These are phyloP conservation scores for Diaporthe vexans DNA, from an alignment of 2,329 filamentous ascomycete species.

Conservation along the genomic window DNA sequence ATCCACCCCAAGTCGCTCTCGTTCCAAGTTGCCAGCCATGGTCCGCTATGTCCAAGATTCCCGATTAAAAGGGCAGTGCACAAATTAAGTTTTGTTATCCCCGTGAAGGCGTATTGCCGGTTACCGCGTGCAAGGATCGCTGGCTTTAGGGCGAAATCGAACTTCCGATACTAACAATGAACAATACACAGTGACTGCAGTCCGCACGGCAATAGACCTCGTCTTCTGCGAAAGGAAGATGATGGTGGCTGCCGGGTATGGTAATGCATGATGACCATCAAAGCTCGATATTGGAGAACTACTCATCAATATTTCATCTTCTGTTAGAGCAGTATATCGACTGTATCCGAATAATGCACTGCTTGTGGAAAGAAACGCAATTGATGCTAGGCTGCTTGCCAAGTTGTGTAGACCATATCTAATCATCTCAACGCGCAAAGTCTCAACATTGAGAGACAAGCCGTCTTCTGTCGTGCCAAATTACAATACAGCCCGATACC, in stretches of 20 bases:
- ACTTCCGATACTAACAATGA: not conserved
- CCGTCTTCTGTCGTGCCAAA: not conserved
- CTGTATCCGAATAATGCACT: not conserved
- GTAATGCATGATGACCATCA: not conserved
- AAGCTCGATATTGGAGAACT: not conserved
- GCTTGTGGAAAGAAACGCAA: not conserved
- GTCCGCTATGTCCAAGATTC: not conserved
- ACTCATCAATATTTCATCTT: not conserved
- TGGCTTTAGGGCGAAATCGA: not conserved
- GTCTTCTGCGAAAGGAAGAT: not conserved
- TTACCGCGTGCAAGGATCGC: not conserved
- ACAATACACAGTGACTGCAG: not conserved
- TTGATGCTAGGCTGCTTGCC: not conserved
- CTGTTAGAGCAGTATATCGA: not conserved
- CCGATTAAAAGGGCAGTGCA: not conserved
- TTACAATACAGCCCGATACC: not conserved
- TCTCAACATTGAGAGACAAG: not conserved
- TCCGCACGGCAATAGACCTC: constrained; percentile 1
- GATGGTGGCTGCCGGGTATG: not conserved
- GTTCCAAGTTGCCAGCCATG: not conserved
- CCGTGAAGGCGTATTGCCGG: not conserved
- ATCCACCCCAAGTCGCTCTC: not conserved
- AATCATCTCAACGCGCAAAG: not conserved
- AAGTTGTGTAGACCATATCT: not conserved
- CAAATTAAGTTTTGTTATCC: not conserved